Evolutionary conservation across 2,329 filamentous ascomycete species (phyloP), one percentile per base, ranked within the genome.

Genomic region (Pseudocercospora vitis): DNA sequence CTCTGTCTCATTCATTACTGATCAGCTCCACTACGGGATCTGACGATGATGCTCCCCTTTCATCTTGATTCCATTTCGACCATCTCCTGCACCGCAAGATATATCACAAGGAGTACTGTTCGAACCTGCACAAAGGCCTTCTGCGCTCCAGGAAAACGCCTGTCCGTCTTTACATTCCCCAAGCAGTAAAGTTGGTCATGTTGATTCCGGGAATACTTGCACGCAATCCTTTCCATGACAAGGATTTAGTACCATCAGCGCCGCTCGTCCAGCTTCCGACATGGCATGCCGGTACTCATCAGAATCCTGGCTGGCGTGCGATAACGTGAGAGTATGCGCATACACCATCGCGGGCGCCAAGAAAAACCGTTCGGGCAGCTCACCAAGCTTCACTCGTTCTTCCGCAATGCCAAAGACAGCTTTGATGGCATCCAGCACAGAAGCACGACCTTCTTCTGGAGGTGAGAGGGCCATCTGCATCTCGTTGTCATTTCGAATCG

Each of bases 271-370:
- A 4, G 50, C 54, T 19, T 50, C 46, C 3, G 47, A 19, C 54
- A 57, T 57, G 9, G 50, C 54, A 26, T 37, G 24, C 18, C 23
- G 26, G 26, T 57, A 57, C 11, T 48, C 50, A 9, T 28, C 18
- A 1, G 54, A 57, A 21, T 33, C 28, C 5, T 33, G 24, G 5
- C 37, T 39, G 16, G 32, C 32, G 14, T 29, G 37, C n/a, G 47
- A 35, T 26, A 44, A 26, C 7, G 54, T 48, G n/a, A 44, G 33
- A 11, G 44, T 39, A 31, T 58, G 56, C n/a, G 50, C 56, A 47
- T 56, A 55, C 2, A 58, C 53, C 56, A 58, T 58, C 2, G 56
- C 56, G 3, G 52, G 47, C 2, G 55, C 52, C 40, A 56, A 24
- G 8, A 55, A 55, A 9, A 33, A 50, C 4, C 40, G 46, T 3